A percentile compares a stretch with the other conserved stretches of the same genome.
Conservation (phyloP, 2,329 filamentous ascomycete species). For the Emergomyces africanus region DNA sequence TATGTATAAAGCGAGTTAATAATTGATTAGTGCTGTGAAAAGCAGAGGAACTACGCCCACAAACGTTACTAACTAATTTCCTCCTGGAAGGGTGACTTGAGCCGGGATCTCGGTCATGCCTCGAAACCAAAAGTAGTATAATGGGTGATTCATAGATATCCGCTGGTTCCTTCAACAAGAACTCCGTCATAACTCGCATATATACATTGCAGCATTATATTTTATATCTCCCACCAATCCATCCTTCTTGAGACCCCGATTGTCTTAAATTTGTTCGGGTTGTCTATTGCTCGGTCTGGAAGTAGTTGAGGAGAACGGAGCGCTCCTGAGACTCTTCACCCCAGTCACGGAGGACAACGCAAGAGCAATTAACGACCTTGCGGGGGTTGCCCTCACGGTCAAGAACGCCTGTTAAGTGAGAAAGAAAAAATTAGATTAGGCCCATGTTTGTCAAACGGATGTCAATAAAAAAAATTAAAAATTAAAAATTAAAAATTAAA, state of each 20-base stretch:
- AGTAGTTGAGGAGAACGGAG: conserved; percentile 99
- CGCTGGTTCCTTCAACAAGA: not conserved
- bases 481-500: no score
- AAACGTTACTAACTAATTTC: not conserved
- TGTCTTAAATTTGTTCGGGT: not conserved
- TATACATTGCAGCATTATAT: not conserved
- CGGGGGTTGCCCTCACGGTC: conserved; percentile 98
- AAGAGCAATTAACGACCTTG: conserved; percentile 99
- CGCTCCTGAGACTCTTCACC: conserved; percentile 99
- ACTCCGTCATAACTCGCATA: not conserved
- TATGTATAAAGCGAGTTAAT: not conserved
- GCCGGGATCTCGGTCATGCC: not conserved
- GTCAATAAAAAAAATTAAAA: conserved; percentile 2
- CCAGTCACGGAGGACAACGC: conserved; percentile 99
- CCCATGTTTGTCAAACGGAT: conserved; percentile 7
- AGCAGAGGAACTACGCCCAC: not conserved
- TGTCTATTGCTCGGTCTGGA: conserved; percentile 62
- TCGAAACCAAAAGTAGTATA: not conserved
- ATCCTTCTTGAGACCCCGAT: not conserved
- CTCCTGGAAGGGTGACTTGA: no score
- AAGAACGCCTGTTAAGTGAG: conserved; percentile 65
- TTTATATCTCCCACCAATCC: not conserved
- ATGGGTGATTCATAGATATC: not conserved
- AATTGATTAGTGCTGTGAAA: not conserved
- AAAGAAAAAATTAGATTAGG: not conserved